phyloP scores from a whole-genome alignment of 768 basidiomycete genomes.

The Russula dissimulans region DNA sequence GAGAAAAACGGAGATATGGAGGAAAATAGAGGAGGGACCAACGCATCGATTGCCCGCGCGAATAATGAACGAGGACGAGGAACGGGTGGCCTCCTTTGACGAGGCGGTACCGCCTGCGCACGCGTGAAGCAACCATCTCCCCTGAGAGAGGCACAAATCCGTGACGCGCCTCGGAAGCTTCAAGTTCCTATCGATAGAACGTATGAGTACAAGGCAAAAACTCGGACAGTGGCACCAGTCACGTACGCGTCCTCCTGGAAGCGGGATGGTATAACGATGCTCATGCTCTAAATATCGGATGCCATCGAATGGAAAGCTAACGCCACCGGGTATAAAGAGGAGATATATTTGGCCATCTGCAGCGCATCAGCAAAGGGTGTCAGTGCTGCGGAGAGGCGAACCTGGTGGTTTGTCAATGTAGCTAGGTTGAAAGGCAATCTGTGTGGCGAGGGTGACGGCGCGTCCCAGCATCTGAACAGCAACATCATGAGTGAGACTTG shows the following conservation, averaged over 20 bases:
- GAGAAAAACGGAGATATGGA: background rate
- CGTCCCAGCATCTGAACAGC: constrained; percentile 55
- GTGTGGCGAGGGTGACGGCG: constrained; percentile 47
- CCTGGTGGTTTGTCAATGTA: constrained; percentile 74
- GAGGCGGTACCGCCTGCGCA: constrained; percentile 64
- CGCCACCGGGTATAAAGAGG: constrained; percentile 51
- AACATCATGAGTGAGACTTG: constrained; percentile 44
- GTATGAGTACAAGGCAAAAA: background rate
- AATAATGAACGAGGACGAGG: constrained; percentile 70
- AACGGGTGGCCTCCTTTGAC: constrained; percentile 63
- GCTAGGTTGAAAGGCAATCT: constrained; percentile 57
- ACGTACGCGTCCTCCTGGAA: constrained; percentile 46
- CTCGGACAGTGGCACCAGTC: background rate
- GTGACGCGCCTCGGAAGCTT: constrained; percentile 61
- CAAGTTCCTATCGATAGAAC: constrained; percentile 50
- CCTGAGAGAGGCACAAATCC: constrained; percentile 64
- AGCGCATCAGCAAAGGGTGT: background rate
- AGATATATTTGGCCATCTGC: constrained; percentile 59
- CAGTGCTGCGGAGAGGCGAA: constrained; percentile 20
- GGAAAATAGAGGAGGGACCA: constrained; percentile 26
- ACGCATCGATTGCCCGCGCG: constrained; percentile 55
- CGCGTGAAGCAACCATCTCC: constrained; percentile 56
- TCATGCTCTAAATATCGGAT: constrained; percentile 71
- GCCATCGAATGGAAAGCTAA: constrained; percentile 65
- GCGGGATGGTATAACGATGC: constrained; percentile 45